These are phyloP conservation scores for Chrysanthemum seticuspe DNA, from an alignment of 129 eudicot species.

Conservation along the genomic window DNA sequence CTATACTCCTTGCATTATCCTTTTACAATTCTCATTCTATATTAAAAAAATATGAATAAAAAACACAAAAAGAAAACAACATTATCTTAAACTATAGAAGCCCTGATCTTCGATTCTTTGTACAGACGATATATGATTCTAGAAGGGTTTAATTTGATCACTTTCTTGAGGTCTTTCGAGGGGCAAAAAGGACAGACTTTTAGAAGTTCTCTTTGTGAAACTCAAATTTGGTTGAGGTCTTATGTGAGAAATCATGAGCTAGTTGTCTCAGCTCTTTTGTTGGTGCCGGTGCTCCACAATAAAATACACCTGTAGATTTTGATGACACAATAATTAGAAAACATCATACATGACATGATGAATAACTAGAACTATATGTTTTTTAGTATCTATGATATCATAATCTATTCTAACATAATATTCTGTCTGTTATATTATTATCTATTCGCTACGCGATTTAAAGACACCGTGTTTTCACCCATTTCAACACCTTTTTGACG, in stretches of 20 bases:
- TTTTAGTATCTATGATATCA: background rate
- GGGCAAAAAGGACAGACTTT: constrained; percentile 12
- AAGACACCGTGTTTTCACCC: constrained; percentile 7
- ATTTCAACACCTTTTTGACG: constrained; percentile 10
- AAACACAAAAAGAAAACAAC: background rate
- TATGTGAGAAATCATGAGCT: constrained; percentile 79
- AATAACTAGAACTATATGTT: constrained; percentile 5
- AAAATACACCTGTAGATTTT: constrained; percentile 66
- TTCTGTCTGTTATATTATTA: background rate
- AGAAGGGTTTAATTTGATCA: constrained; percentile 29
- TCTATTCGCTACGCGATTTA: background rate
- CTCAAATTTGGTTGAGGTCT: constrained; percentile 79
- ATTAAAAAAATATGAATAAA: constrained; percentile 18
- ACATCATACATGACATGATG: constrained; percentile 29
- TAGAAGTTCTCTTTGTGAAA: constrained; percentile 91
- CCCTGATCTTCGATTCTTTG: constrained; percentile 27
- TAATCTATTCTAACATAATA: background rate
- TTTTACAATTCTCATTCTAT: constrained; percentile 22
- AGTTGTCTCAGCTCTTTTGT: constrained; percentile 67
- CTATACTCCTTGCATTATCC: constrained; percentile 35
- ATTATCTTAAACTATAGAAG: constrained; percentile 25
- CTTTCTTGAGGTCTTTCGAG: background rate
- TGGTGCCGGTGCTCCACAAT: constrained; percentile 88
- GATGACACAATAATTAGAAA: constrained; percentile 19
- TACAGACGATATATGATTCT: constrained; percentile 33